These are phyloP conservation scores for Podospora appendiculata DNA, from an alignment of 495 filamentous ascomycete species.

Conservation along the genomic window DNA sequence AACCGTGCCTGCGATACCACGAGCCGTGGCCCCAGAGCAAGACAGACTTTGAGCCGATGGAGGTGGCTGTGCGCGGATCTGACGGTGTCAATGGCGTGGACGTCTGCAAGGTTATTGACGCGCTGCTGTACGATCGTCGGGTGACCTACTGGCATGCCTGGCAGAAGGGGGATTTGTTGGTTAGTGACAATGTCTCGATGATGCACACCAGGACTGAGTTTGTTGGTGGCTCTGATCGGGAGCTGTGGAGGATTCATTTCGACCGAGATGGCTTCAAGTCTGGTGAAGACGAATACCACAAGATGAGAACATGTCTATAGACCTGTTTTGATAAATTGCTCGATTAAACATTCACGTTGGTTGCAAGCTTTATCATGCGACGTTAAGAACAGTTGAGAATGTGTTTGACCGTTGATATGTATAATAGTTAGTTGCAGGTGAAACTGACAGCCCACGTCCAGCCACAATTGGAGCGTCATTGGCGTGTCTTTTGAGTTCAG, in stretches of 20 bases:
- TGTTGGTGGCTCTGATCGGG: constrained; percentile 31
- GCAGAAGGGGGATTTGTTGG: constrained; percentile 48
- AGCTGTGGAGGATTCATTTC: constrained; percentile 46
- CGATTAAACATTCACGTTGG: too few species aligned
- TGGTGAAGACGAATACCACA: too few species aligned
- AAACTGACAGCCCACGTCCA: background rate
- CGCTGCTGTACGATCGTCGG: constrained; percentile 41
- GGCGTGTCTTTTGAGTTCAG: background rate
- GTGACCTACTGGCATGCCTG: constrained; percentile 41
- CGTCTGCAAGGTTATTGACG: constrained; percentile 18
- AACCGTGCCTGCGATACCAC: constrained; percentile 46
- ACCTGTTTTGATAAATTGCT: too few species aligned
- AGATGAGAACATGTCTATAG: too few species aligned
- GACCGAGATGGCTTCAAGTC: constrained; percentile 12
- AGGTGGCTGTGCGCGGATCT: constrained; percentile 36
- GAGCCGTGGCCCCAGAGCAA: constrained; percentile 44
- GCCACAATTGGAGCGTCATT: background rate
- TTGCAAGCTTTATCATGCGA: too few species aligned
- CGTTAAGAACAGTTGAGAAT: background rate
- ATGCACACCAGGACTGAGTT: constrained; percentile 46
- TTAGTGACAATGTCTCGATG: constrained; percentile 46
- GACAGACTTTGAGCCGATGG: constrained; percentile 39
- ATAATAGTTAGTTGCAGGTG: background rate
- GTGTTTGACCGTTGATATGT: background rate
- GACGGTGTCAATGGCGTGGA: background rate